These are phyloP conservation scores for Lentinula guzmanii DNA, from an alignment of 768 basidiomycete species.

Conservation along the genomic window DNA sequence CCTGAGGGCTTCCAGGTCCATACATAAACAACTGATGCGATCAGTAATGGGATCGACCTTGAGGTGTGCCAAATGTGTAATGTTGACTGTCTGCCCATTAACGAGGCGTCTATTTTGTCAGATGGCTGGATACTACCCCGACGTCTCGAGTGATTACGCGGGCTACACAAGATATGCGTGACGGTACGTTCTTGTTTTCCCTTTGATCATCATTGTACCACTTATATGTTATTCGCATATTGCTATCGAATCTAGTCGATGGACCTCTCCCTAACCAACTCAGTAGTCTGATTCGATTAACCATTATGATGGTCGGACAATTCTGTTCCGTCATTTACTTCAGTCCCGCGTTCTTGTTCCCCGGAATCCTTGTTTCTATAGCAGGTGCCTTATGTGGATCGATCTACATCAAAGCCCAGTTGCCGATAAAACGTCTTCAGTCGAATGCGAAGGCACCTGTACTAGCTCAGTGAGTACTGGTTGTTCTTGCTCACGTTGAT, in stretches of 20 bases:
- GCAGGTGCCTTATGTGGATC: constrained; percentile 39
- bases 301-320: constrained; percentile 31
- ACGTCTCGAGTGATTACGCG: constrained; percentile 54
- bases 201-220: constrained; percentile 27
- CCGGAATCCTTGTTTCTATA: constrained; percentile 33
- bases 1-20: constrained; percentile 45
- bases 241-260: constrained; percentile 40
- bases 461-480: constrained; percentile 15
- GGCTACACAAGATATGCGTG: constrained; percentile 60
- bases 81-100: background rate
- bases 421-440: constrained; percentile 35
- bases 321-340: constrained; percentile 38
- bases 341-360: constrained; percentile 39
- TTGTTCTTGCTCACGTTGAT: too few species aligned
- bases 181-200: constrained; percentile 16
- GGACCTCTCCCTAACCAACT: constrained; percentile 23
- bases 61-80: constrained; percentile 28
- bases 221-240: constrained; percentile 25
- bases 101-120: constrained; percentile 10
- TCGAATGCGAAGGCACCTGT: constrained; percentile 11
- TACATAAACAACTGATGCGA: constrained; percentile 46
- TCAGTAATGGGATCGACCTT: constrained; percentile 57
- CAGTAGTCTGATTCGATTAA: constrained; percentile 20
- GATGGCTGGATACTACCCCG: constrained; percentile 46
- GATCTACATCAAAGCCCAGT: constrained; percentile 40